Evolutionary conservation across 257 asterid genomes (phyloP).

Genomic region (Orobanche coerulescens): DNA sequence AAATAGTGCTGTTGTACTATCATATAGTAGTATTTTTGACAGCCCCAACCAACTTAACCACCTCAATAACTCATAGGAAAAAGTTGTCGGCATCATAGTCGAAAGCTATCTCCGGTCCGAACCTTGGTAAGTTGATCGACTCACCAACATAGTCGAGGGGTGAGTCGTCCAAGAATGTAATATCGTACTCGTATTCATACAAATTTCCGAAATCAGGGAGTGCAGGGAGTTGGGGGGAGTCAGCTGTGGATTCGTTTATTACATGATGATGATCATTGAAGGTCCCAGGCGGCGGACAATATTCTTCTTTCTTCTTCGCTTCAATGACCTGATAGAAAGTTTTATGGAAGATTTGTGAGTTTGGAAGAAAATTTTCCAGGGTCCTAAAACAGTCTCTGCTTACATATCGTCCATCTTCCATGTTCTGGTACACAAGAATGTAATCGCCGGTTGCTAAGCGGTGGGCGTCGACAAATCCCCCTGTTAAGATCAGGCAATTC

Average conservation of each 20-base stretch:
- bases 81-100: slow-evolving; percentile 25
- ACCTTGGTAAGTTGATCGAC: slow-evolving; percentile 27
- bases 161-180: slow-evolving; percentile 33
- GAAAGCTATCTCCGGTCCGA: slow-evolving; percentile 22
- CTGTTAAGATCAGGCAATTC: slow-evolving; percentile 26
- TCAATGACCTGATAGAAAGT: slow-evolving; percentile 34
- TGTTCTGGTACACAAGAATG: slow-evolving; percentile 41
- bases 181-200: slow-evolving; percentile 32
- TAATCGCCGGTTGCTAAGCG: slow-evolving; percentile 34
- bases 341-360: background rate
- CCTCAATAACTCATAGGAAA: background rate
- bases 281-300: slow-evolving; percentile 10
- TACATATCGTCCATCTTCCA: slow-evolving; percentile 42
- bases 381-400: slow-evolving; percentile 7
- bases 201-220: slow-evolving; percentile 7
- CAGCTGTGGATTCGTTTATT: slow-evolving; percentile 9
- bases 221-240: slow-evolving; percentile 1
- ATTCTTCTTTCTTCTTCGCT: slow-evolving; percentile 29
- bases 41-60: background rate
- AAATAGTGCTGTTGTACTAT: background rate
- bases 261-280: background rate
- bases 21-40: too few species aligned
- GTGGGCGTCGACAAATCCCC: slow-evolving; percentile 36
- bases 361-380: background rate
- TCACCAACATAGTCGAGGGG: slow-evolving; percentile 40